Evolutionary conservation across 257 asterid species (phyloP).

Genomic region (Rhazya stricta): DNA sequence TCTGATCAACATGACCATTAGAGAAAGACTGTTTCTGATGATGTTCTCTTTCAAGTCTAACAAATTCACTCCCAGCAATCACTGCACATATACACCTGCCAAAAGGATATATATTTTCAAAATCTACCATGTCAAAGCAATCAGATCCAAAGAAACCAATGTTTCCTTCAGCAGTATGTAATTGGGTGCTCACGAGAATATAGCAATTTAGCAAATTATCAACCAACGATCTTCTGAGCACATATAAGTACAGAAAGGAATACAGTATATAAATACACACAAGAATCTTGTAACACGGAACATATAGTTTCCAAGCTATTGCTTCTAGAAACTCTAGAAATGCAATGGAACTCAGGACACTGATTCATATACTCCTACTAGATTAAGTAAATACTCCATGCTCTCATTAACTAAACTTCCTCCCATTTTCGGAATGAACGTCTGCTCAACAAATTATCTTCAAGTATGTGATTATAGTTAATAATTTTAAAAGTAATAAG

Average conservation of each 20-base stretch:
- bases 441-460: not conserved
- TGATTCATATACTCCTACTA: not conserved
- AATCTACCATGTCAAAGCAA: not conserved
- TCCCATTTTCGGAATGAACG: not conserved
- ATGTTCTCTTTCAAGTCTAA: conserved; percentile 81
- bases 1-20: conserved; percentile 61
- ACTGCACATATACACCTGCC: conserved; percentile 89
- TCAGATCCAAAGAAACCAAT: not conserved
- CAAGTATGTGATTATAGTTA: not conserved
- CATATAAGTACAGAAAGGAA: not conserved
- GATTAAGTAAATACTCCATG: not conserved
- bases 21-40: conserved; percentile 69
- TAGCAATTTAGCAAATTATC: not conserved
- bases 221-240: not conserved
- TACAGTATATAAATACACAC: not conserved
- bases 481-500: not conserved
- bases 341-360: not conserved
- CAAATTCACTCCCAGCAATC: conserved; percentile 82
- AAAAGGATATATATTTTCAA: conserved; percentile 11
- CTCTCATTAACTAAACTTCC: not conserved
- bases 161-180: not conserved
- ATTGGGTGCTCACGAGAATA: not conserved
- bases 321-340: not conserved
- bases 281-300: not conserved
- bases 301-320: not conserved